phyloP scores from a whole-genome alignment of 371 early-diverging fungal genomes.

The Choanephora cucurbitarum region DNA sequence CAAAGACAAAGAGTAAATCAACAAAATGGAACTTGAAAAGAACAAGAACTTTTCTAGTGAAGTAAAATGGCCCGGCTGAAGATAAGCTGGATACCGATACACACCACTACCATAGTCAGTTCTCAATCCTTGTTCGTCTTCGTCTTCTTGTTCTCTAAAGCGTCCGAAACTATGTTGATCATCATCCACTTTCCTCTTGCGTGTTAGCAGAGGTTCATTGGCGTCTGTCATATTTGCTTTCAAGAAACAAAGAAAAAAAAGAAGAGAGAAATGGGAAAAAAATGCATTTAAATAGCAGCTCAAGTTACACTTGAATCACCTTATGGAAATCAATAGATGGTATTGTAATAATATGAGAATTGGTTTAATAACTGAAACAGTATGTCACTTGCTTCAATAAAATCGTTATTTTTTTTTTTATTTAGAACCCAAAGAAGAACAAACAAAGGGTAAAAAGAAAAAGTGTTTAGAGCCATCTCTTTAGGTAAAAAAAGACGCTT shows the following conservation, averaged over 20 bases:
- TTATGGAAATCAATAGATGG: no score
- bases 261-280: not conserved
- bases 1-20: slow-evolving; percentile 47
- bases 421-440: no score
- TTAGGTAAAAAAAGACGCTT: no score
- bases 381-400: no score
- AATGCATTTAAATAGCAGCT: no score
- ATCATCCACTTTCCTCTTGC: not conserved
- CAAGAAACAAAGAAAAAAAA: not conserved
- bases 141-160: slow-evolving; percentile 8
- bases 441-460: no score
- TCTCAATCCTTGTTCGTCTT: not conserved
- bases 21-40: slow-evolving; percentile 38
- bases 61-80: slow-evolving; percentile 51
- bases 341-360: no score
- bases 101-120: slow-evolving; percentile 19
- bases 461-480: no score
- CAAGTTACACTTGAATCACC: no score
- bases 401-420: no score
- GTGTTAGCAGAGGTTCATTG: not conserved
- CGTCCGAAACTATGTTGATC: not conserved
- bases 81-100: slow-evolving; percentile 41
- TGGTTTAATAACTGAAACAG: no score
- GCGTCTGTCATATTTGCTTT: not conserved
- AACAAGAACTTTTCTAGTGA: slow-evolving; percentile 52